Conservation (phyloP, 441 rosid species). For the Manihot esculenta region DNA sequence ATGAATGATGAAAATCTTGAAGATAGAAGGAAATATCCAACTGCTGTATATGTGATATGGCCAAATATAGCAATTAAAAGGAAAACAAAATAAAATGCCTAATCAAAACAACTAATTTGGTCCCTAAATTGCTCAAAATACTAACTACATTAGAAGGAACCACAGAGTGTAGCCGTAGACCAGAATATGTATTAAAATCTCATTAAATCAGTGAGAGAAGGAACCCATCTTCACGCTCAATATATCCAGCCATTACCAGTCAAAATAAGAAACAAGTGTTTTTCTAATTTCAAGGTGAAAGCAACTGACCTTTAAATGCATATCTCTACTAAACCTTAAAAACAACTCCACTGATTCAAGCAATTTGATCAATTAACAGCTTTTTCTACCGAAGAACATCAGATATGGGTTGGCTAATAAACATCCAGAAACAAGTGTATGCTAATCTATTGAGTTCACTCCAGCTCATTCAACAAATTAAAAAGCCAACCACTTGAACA, state of each 20-base stretch:
- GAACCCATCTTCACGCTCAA: not conserved
- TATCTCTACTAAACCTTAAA: not conserved
- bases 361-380: not conserved
- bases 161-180: too few species aligned
- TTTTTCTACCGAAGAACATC: not conserved
- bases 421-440: not conserved
- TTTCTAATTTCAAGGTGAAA: not conserved
- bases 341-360: not conserved
- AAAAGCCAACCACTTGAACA: not conserved
- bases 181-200: not conserved
- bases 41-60: not conserved
- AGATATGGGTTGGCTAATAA: not conserved
- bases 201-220: not conserved
- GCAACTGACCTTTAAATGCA: not conserved
- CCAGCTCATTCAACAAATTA: constrained; percentile 3
- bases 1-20: constrained; percentile 1
- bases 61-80: not conserved
- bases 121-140: not conserved
- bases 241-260: not conserved
- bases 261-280: not conserved
- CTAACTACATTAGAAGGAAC: not conserved
- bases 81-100: not conserved
- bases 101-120: not conserved
- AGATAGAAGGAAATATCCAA: not conserved
- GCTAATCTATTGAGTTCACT: not conserved